Evolutionary conservation across 2,329 filamentous ascomycete species (phyloP), one percentile per base, ranked within the genome.

Genomic region (Trichoderma sp.): DNA sequence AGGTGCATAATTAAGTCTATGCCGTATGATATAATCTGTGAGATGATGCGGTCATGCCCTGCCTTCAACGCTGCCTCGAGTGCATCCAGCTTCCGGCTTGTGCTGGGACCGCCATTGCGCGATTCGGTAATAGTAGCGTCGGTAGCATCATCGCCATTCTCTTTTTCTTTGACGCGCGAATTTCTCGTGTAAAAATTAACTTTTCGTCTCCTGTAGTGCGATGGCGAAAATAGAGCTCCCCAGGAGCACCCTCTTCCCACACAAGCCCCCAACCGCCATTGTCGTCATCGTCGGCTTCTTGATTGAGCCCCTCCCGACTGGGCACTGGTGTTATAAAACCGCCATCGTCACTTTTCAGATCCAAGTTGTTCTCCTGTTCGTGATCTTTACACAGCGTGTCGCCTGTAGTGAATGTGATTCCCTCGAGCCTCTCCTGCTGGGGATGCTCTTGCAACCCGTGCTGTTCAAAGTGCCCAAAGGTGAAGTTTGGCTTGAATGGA

Each of bases 31-130:
- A 67, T 37, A 6, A 55, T 29, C 8, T 67, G 64, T 27, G 37
- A 58, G 37, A 67, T 24, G 13, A 40, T 31, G 40, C 27, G 56
- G 14, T 58, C 37, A 52, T 67, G 31, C 2, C 64, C 53, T 4
- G 55, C 64, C 19, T 58, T 5, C 13, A 67, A 60, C 16, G 64
- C 64, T 31, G 55, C 64, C 37, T 67, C 55, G 27, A 67, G 64
- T 3, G 40, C 64, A 33, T 67, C 55, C 37, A 13, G 64, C 40
- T 67, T 67, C 55, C 33, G 24, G 55, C 40, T 60, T 52, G 35
- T 47, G n/a, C 64, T 67, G 31, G 64, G 64, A 16, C 16, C 62
- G 21, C 21, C 21, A 60, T 47, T 29, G 57, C 11, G 57, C 21
- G 16, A 19, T 4, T 21, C 35, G n/a, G 35, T 3, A 53, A 6